Percentiles rank a stretch among this genome's conserved stretches.
phyloP scores from a whole-genome alignment of 441 rosid species.

The Adansonia grandidieri region DNA sequence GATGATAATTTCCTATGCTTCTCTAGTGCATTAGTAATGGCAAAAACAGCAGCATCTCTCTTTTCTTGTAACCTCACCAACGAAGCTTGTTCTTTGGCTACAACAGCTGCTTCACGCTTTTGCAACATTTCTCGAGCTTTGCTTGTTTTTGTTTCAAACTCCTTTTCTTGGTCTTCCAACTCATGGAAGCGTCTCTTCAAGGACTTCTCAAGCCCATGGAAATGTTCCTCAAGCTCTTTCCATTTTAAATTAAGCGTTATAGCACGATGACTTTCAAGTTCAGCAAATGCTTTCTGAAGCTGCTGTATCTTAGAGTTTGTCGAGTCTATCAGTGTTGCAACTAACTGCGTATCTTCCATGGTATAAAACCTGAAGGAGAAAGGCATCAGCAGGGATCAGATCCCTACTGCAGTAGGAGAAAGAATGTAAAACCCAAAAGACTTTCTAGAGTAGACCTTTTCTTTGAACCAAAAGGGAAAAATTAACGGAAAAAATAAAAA shows the following conservation, averaged over 20 bases:
- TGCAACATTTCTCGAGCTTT: constrained; percentile 9
- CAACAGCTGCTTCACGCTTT: constrained; percentile 11
- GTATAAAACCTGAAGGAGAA: constrained; percentile 36
- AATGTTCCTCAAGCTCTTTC: constrained; percentile 97
- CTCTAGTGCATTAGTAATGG: constrained; percentile 59
- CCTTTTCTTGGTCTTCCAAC: constrained; percentile 69
- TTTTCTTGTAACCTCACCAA: constrained; percentile 80
- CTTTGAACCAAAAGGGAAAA: background rate
- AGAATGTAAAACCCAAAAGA: too few species aligned
- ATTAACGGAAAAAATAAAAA: background rate
- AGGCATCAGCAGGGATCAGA: constrained; percentile 5
- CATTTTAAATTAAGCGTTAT: constrained; percentile 86
- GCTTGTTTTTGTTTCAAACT: constrained; percentile 8
- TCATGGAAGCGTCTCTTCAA: constrained; percentile 96
- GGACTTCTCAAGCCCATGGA: constrained; percentile 94
- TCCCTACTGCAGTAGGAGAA: too few species aligned
- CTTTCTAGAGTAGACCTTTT: too few species aligned
- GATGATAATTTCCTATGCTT: constrained; percentile 55
- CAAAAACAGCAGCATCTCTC: constrained; percentile 80
- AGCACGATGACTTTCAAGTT: constrained; percentile 90
- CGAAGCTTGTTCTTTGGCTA: constrained; percentile 66
- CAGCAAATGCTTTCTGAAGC: constrained; percentile 98
- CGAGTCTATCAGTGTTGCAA: constrained; percentile 78
- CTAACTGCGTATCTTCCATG: constrained; percentile 75
- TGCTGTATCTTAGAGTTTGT: constrained; percentile 87